Conservation (phyloP, 2,329 filamentous ascomycete species). For the Cercospora zeina region DNA sequence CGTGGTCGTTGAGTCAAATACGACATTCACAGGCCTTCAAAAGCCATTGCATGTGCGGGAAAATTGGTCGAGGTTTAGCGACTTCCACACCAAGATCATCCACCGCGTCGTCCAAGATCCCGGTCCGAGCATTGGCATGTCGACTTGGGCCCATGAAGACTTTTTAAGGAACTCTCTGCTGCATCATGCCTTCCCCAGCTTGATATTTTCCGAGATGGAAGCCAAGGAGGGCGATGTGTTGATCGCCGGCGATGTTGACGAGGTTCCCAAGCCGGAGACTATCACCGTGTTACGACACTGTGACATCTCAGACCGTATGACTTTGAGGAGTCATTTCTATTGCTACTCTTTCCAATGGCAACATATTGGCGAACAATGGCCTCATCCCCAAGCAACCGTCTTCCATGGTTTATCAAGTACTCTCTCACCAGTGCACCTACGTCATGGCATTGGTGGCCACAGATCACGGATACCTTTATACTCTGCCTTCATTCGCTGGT, state of each 20-base stretch:
- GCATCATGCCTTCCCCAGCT: constrained; percentile 55
- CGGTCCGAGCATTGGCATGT: constrained; percentile 44
- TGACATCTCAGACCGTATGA: constrained; percentile 33
- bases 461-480: constrained; percentile 20
- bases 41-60: constrained; percentile 58
- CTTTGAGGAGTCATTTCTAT: constrained; percentile 35
- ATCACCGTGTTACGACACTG: constrained; percentile 34
- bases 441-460: constrained; percentile 44
- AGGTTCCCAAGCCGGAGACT: constrained; percentile 51
- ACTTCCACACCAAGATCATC: constrained; percentile 62
- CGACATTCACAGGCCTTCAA: constrained; percentile 58
- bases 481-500: constrained; percentile 28
- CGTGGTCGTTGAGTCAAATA: constrained; percentile 60
- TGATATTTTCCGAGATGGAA: constrained; percentile 49
- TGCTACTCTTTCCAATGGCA: constrained; percentile 39
- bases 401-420: constrained; percentile 53
- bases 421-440: constrained; percentile 56
- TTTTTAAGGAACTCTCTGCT: constrained; percentile 60
- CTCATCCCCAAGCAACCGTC: constrained; percentile 61
- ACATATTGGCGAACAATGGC: constrained; percentile 49
- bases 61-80: constrained; percentile 54
- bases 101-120: constrained; percentile 55
- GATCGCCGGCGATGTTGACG: constrained; percentile 62
- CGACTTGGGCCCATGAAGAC: constrained; percentile 56
- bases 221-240: constrained; percentile 55